Conservation (phyloP, 2,329 filamentous ascomycete species). For the Septoria petroselini region DNA sequence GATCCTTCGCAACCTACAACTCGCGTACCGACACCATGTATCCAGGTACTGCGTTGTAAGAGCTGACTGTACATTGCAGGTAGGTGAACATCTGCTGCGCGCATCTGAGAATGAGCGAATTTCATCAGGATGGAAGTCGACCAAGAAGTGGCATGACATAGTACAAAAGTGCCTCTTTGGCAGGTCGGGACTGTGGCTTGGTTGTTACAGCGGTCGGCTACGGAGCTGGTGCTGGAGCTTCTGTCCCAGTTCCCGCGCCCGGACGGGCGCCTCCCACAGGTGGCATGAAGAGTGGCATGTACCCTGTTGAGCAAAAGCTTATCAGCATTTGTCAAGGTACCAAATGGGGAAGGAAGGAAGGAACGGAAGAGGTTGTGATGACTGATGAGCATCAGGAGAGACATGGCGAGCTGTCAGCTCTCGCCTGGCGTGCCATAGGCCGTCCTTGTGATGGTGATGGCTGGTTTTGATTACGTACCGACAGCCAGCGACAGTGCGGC, state of each 20-base stretch:
- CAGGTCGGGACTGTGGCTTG: background rate
- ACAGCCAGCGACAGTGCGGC: slow-evolving; percentile 53
- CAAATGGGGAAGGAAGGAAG: background rate
- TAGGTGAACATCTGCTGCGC: background rate
- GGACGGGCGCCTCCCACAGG: slow-evolving; percentile 41
- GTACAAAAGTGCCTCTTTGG: background rate
- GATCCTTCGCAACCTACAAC: background rate
- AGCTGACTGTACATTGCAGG: background rate
- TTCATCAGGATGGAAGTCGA: background rate
- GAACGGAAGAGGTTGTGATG: background rate
- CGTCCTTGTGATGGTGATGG: no score
- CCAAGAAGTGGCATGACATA: background rate
- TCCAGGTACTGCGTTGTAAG: background rate
- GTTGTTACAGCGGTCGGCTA: background rate
- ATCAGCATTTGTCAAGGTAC: slow-evolving; percentile 40
- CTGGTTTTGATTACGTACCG: no score
- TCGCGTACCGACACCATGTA: background rate
- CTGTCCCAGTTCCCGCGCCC: slow-evolving; percentile 11
- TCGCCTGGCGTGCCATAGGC: background rate
- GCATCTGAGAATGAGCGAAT: background rate
- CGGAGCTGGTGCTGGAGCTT: slow-evolving; percentile 15
- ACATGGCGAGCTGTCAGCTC: background rate
- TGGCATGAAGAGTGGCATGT: slow-evolving; percentile 62
- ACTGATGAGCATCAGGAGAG: background rate
- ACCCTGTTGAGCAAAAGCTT: slow-evolving; percentile 5